A percentile compares a stretch with the other conserved stretches of the same genome.
Evolutionary conservation across 2,329 filamentous ascomycete genomes (phyloP).

Genomic region (Graphilbum fragrans): DNA sequence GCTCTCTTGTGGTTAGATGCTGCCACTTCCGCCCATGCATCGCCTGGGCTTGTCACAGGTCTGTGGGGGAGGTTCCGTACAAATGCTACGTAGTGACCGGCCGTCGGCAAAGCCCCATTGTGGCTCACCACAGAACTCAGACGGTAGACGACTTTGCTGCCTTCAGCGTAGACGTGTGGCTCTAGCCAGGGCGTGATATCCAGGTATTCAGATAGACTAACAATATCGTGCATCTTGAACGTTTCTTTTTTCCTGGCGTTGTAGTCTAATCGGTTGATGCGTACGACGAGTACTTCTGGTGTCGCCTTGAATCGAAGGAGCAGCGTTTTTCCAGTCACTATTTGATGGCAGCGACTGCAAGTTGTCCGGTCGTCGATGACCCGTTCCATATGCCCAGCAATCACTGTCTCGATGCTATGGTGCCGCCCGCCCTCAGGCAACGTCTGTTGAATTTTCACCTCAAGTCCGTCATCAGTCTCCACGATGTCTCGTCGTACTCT

Average conservation of each 20-base stretch:
- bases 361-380: not conserved
- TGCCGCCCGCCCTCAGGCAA: not conserved
- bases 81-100: slow-evolving; percentile 8
- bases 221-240: not conserved
- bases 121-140: slow-evolving; percentile 9
- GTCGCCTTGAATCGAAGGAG: slow-evolving; percentile 5
- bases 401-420: not conserved
- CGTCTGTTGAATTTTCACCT: not conserved
- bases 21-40: not conserved
- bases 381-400: not conserved
- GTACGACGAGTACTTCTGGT: slow-evolving; percentile 8
- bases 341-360: slow-evolving; percentile 4
- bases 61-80: not conserved
- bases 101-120: not conserved
- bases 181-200: slow-evolving; percentile 10
- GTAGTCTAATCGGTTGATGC: slow-evolving; percentile 1
- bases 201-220: slow-evolving; percentile 7
- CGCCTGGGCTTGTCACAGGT: too few species aligned
- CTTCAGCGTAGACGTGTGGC: slow-evolving; percentile 4
- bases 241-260: accelerated
- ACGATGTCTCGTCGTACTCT: not conserved
- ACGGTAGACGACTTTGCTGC: slow-evolving; percentile 7
- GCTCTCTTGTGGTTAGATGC: too few species aligned
- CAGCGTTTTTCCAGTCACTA: not conserved
- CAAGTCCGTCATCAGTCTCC: not conserved